Base-by-base conservation (phyloP, 371 early-diverging fungal species). In the Lichtheimia ornata region DNA sequence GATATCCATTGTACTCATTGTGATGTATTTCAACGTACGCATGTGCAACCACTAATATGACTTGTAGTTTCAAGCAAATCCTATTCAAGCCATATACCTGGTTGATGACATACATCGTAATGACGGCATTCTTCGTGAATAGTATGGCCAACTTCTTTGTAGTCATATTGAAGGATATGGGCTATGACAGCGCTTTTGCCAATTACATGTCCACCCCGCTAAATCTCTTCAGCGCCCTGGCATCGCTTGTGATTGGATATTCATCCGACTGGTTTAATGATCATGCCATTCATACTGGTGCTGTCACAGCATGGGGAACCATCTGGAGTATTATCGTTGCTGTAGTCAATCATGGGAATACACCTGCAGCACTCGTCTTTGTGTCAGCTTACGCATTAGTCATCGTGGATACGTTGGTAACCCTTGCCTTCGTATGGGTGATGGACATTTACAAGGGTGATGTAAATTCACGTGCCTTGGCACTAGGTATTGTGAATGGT, bases 71-170 rank as follows among this genome's bases (percentile, higher is more conserved):
- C 7, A 28, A 28, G 28, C 74, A 78, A 17, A 53, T 78, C 42
- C 56, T 74, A 18, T 43, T 64, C 0, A 71, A 73, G 1, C 78
- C 78, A 7, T 78, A 74, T 56, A 53, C 72, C 22, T 72, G 66
- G 54, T 53, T 74, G 7, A 68, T 64, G 17, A 50, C 66, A 7
- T 22, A 58, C 15, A 69, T 65, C 53, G 74, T 74, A 30, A 59
- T 70, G n/a, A 69, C 71, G 61, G 66, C 74, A 50, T 73, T 74
- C 51, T 64, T 71, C 61, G 72, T 73, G n/a, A 72, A 71, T 67
- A 64, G 66, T 58, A 67, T 78, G 24, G 25, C 73, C 5, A 62
- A 64, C 15, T 68, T 71, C 55, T 49, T 53, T 25, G 28, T 27
- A n/a, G 41, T 22, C 35, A 43, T 60, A 24, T 54, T 65, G 17